Base-by-base conservation (phyloP, 345 rosid genomes). In the Gossypium ekmanianum region DNA sequence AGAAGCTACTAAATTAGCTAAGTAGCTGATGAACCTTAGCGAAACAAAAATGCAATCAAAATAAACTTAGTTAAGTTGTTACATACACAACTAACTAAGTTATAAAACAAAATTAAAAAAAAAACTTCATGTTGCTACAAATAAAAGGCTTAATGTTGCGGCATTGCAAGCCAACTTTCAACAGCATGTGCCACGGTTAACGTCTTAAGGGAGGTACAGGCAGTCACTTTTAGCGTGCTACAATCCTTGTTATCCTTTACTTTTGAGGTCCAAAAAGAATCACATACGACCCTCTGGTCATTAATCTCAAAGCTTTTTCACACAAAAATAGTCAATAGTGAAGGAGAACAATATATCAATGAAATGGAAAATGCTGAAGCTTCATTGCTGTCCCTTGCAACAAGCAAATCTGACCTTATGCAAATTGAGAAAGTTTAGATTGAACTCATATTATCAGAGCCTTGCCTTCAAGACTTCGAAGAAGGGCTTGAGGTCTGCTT, bases 381-480 rank as follows among this genome's bases (percentile, higher is more conserved):
- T 0, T 76, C 79, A 14, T 7, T 89, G 58, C 75, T 73, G n/a
- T 76, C 77, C 43, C 59, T 78, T 7, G 26, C 59, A 8, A n/a
- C 12, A 55, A 61, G 43, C 17, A 67, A 68, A 0, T 68, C 69
- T 50, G 81, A 72, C 9, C 34, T 73, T 45, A 79, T 7, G 16
- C 0, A 22, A 2, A 26, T 64, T 44, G 64, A 74, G 47, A 17
- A 68, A 20, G 26, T 80, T 18, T 81, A 82, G 29, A 75, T 11
- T 2, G 62, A 78, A 43, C 75, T 81, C 13, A 73, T 79, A 65
- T 77, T 50, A 26, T 41, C 81, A 14, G 87, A 87, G 58, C 62
- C 72, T 20, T 74, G 81, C 81, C 72, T 87, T 78, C 84, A 84
- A 72, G 86, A 87, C 74, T 81, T 90, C 27, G 86, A 85, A 81